phyloP scores from a whole-genome alignment of 1,284 basidiomycete species.

The Peniophora sp. region DNA sequence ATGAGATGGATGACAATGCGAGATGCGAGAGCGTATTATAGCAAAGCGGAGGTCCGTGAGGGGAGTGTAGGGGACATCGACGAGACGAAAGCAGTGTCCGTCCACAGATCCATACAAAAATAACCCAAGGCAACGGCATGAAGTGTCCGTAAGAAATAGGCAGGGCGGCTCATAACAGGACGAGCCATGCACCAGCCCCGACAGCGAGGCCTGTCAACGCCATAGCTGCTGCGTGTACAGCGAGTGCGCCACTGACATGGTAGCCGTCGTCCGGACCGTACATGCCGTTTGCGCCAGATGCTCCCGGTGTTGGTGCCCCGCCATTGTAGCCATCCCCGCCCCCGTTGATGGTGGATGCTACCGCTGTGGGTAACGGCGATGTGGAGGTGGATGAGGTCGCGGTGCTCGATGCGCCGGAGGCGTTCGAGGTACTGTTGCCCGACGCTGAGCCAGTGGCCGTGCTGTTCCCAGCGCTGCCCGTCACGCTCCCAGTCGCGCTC shows the following conservation, averaged over 20 bases:
- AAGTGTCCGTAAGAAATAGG: conserved; percentile 4
- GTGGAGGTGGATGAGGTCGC: conserved; percentile 20
- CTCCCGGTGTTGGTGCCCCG: conserved; percentile 42
- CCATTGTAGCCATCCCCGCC: conserved; percentile 35
- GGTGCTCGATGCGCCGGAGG: conserved; percentile 16
- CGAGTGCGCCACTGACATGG: conserved; percentile 42
- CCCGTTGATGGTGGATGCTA: conserved; percentile 47
- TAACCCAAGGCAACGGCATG: conserved; percentile 1
- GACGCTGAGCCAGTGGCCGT: too few relatives aligned
- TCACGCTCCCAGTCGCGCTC: conserved; percentile 11
- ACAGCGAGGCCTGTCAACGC: conserved; percentile 32
- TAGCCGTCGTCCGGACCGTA: conserved; percentile 60
- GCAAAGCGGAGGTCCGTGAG: not conserved
- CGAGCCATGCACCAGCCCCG: conserved; percentile 38
- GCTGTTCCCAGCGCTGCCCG: conserved; percentile 20
- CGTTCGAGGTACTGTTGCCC: conserved; percentile 9
- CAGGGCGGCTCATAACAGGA: conserved; percentile 29
- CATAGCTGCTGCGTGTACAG: conserved; percentile 30
- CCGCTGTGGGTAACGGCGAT: conserved; percentile 37
- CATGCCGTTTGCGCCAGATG: conserved; percentile 25
- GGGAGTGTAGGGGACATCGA: not conserved
- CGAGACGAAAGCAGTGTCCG: not conserved
- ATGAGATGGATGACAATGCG: not conserved
- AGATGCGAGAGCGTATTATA: conserved; percentile 6
- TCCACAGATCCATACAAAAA: conserved; percentile 2